These are phyloP conservation scores for Metschnikowia kofuensis DNA, from an alignment of 805 yeast genomes.

Conservation along the genomic window DNA sequence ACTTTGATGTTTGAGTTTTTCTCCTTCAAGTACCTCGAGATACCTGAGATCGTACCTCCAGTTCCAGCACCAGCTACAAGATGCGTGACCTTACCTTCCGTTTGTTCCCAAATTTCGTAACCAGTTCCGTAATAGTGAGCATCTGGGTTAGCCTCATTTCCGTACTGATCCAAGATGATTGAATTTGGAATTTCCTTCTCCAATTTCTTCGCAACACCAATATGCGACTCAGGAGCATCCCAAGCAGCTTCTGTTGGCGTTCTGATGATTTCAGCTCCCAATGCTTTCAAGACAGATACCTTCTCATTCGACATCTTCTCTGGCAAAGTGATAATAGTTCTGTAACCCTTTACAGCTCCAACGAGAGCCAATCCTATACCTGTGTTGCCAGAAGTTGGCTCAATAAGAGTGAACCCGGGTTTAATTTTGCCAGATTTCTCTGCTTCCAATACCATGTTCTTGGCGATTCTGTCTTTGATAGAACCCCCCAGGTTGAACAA, in stretches of 20 bases:
- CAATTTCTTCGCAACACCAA: conserved; percentile 79
- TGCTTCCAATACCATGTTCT: conserved; percentile 83
- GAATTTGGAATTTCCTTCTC: conserved; percentile 84
- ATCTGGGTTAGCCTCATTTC: conserved; percentile 71
- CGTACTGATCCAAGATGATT: conserved; percentile 80
- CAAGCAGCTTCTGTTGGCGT: conserved; percentile 92
- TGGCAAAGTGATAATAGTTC: conserved; percentile 84
- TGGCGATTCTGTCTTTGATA: conserved; percentile 84
- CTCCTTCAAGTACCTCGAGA: conserved; percentile 72
- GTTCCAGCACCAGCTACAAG: conserved; percentile 93
- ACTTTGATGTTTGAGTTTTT: conserved; percentile 59
- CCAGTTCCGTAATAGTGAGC: conserved; percentile 88
- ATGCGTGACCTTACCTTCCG: conserved; percentile 66
- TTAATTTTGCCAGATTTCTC: conserved; percentile 73
- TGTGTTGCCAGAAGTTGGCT: conserved; percentile 89
- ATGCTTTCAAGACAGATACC: conserved; percentile 81
- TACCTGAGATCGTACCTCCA: conserved; percentile 97
- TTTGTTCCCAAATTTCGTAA: conserved; percentile 78
- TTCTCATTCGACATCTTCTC: conserved; percentile 92
- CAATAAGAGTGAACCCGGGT: conserved; percentile 84
- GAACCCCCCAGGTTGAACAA: conserved; percentile 88
- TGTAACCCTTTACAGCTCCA: conserved; percentile 84
- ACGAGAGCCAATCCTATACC: conserved; percentile 87
- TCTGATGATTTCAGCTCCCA: conserved; percentile 88
- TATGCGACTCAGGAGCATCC: conserved; percentile 89